Conservation (phyloP, 164 flowering plant species). For the Aristolochia fimbriata region DNA sequence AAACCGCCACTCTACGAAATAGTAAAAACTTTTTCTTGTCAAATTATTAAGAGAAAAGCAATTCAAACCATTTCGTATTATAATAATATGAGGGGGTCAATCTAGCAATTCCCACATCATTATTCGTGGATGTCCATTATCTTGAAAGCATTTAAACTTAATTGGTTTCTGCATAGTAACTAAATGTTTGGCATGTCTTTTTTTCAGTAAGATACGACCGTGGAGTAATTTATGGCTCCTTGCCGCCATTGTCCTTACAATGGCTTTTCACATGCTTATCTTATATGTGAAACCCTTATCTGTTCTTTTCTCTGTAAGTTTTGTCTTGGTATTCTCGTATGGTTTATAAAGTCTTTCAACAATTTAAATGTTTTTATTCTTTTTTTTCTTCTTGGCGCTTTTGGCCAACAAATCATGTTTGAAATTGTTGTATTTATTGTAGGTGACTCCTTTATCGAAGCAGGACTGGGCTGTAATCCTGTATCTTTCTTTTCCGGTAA, state of each 20-base stretch:
- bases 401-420: no score
- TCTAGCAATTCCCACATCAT: no score
- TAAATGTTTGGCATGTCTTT: no score
- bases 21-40: no score
- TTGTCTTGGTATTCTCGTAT: conserved; percentile 1
- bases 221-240: conserved; percentile 99
- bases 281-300: conserved; percentile 80
- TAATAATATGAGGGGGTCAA: not conserved
- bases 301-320: conserved; percentile 88
- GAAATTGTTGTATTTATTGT: conserved; percentile 10
- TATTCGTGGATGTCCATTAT: no score
- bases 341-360: not conserved
- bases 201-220: conserved; percentile 67
- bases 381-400: no score
- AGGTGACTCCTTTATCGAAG: conserved; percentile 93
- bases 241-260: conserved; percentile 75
- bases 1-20: no score
- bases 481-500: conserved; percentile 89
- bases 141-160: no score
- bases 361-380: no score
- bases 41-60: not conserved
- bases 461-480: conserved; percentile 78
- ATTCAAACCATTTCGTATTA: not conserved
- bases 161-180: no score
- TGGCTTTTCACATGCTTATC: conserved; percentile 82